Base-by-base conservation (phyloP, 106 monocot genomes). In the Phalaenopsis aphrodite region DNA sequence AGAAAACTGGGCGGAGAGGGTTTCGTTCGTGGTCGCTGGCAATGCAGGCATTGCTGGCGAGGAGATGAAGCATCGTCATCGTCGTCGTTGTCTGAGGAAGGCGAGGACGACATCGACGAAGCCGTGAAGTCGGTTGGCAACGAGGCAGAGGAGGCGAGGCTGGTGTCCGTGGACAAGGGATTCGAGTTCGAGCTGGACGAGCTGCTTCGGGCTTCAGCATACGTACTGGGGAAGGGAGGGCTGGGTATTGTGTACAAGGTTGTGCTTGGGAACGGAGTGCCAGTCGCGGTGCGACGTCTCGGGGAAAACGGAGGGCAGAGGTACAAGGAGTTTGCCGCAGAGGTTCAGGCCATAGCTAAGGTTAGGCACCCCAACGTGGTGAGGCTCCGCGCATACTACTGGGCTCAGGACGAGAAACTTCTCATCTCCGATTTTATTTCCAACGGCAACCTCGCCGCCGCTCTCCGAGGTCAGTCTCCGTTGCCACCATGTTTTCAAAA, bases 171-270 rank as follows among this genome's bases (percentile, higher is more conserved):
- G 8, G 94, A 94, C 74, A 90, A 87, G 72, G 97, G 90, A 10
- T 92, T 97, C 56, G 45, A 55, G 73, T 81, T 92, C 76, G 97
- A 97, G 78, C 67, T 94, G 58, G 97, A 97, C 75, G 94, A 97
- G 87, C 82, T 97, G 43, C 82, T 97, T 74, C 42, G 94, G 79
- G 88, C 97, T 57, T 97, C 97, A 58, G 94, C 97, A 18, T 97
- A 97, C 79, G 92, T 97, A 36, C 78, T 97, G 79, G 94, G 97
- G 75, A 94, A 97, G 79, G 85, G 93, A 2, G 88, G 94, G 79
- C 47, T 76, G 80, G 95, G 95, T 76, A 92, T 97, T 14, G 91
- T 97, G 71, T 97, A 94, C 80, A 97, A 94, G 92, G 97, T 97
- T 84, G 97, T 97, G 83, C 77, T 97, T 41, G 94, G 86, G 8